Conservation (phyloP, 352 stramenopile genomes). For the Phytophthora litchii region DNA sequence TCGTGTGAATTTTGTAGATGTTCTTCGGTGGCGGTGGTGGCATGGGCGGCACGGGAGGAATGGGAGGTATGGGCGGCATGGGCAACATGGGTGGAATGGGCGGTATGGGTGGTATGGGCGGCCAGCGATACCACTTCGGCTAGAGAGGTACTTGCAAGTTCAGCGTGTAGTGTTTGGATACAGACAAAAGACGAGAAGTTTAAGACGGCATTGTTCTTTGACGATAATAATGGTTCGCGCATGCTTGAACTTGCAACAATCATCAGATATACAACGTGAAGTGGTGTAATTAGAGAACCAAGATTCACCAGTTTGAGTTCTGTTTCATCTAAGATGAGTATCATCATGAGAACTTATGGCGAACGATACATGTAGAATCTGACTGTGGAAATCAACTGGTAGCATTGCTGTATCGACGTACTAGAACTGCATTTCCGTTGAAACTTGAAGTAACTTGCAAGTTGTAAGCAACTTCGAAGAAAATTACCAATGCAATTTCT, state of each 20-base stretch:
- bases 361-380: too few relatives aligned
- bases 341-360: too few relatives aligned
- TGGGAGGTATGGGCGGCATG: constrained; percentile 51
- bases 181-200: constrained; percentile 32
- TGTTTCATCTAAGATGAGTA: too few relatives aligned
- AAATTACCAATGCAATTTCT: too few relatives aligned
- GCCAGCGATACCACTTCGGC: constrained; percentile 85
- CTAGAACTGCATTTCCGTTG: too few relatives aligned
- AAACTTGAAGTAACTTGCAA: too few relatives aligned
- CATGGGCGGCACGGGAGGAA: constrained; percentile 62
- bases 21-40: constrained; percentile 75
- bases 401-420: too few relatives aligned
- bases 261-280: background rate
- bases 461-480: too few relatives aligned
- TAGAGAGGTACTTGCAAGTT: constrained; percentile 43
- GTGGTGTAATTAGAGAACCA: too few relatives aligned
- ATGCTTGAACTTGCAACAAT: constrained; percentile 20
- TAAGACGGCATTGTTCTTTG: constrained; percentile 25
- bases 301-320: too few relatives aligned
- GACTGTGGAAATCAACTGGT: too few relatives aligned
- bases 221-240: constrained; percentile 43
- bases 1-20: constrained; percentile 53
- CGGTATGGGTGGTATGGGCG: constrained; percentile 46
- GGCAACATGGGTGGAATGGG: constrained; percentile 48
- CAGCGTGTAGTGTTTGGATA: constrained; percentile 34